Percentiles rank a stretch among this genome's conserved stretches.
Evolutionary conservation across 768 basidiomycete genomes (phyloP).

Genomic region (Mycena polygramma): DNA sequence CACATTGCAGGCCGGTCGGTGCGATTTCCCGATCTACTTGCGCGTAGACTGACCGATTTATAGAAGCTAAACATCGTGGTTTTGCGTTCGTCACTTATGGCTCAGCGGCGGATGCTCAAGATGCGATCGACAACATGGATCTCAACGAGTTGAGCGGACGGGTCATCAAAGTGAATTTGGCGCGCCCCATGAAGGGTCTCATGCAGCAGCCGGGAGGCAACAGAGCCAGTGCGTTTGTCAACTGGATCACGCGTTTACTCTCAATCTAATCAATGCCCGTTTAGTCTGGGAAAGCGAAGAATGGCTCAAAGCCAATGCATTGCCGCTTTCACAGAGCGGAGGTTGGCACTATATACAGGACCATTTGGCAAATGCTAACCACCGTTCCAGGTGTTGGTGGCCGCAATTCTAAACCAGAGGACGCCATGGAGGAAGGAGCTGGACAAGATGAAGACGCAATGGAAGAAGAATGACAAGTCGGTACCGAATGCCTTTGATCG

Average conservation of each 20-base stretch:
- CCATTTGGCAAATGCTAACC: slow-evolving; percentile 19
- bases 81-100: slow-evolving; percentile 94
- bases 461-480: slow-evolving; percentile 60
- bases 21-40: slow-evolving; percentile 23
- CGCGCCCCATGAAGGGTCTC: slow-evolving; percentile 83
- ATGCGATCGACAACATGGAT: slow-evolving; percentile 99
- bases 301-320: slow-evolving; percentile 87
- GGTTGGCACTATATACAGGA: slow-evolving; percentile 56
- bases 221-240: slow-evolving; percentile 73
- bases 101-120: slow-evolving; percentile 87
- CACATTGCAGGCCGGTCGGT: slow-evolving; percentile 69
- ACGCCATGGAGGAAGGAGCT: slow-evolving; percentile 40
- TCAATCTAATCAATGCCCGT: slow-evolving; percentile 6
- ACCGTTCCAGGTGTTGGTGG: slow-evolving; percentile 64
- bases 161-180: slow-evolving; percentile 86
- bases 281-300: slow-evolving; percentile 97
- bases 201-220: slow-evolving; percentile 74
- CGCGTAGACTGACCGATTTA: slow-evolving; percentile 16
- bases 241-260: not conserved
- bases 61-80: slow-evolving; percentile 89
- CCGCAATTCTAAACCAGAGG: slow-evolving; percentile 50
- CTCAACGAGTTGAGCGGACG: slow-evolving; percentile 87
- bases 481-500: slow-evolving; percentile 35
- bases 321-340: slow-evolving; percentile 81
- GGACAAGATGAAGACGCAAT: slow-evolving; percentile 66